Evolutionary conservation across 768 basidiomycete species (phyloP), one percentile per base, ranked within the genome.

Genomic region (Phlegmacium glaucopus): DNA sequence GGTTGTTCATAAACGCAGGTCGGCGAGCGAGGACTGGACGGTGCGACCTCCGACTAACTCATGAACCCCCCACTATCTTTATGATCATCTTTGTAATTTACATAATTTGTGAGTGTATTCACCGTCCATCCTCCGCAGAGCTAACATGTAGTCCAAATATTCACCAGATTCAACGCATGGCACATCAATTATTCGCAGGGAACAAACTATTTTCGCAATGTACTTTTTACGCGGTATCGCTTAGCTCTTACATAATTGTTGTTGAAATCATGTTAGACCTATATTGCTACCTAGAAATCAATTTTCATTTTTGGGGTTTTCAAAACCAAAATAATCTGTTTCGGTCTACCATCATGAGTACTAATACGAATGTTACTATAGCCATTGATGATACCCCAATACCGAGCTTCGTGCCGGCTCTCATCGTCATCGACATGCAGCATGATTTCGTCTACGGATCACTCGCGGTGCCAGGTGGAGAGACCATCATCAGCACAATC

Each of bases 391-490:
- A 34, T 6, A n/a, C 2, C 32, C 45, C 49, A n/a, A 51, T 48
- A 16, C 46, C 51, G n/a, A 39, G 46, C 15, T 68, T 71, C 51
- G 61, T 58, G 1, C 75, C 76, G 27, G 88, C 83, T 1, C 72
- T 91, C 16, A 58, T 90, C 43, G 75, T 91, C 45, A 70, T 92
- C 30, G 90, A 93, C 60, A 76, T 90, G 63, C 91, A 94, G 61
- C 78, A 88, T 59, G 91, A 94, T 63, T 94, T 94, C 57, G 77
- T 91, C 22, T 63, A 68, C 15, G 91, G 90, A 3, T 75, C 82
- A 5, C 78, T 94, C 30, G 82, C 89, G 2, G 87, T 90, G 10
- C 69, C 78, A 1, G 73, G 72, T 15, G 90, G 80, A 0, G 67
- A 74, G 26, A 66, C 70, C 4, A 81, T 90, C 47, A 64, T 92